Evolutionary conservation across 2,329 filamentous ascomycete species (phyloP), one percentile per base, ranked within the genome.

Genomic region (Hypoxylon sp.): DNA sequence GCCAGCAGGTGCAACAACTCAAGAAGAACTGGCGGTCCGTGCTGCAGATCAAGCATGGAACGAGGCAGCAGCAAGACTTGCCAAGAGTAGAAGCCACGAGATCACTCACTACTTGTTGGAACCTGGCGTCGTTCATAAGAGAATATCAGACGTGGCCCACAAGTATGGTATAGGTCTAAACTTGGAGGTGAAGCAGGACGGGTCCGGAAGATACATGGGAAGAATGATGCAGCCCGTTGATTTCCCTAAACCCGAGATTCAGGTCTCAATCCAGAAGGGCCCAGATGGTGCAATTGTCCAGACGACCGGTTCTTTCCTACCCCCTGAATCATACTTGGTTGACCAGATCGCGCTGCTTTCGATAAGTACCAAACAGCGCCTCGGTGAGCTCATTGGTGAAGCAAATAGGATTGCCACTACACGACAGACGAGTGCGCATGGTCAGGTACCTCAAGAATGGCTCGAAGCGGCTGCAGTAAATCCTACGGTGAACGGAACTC

Each of bases 311-410:
- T 88, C 89, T 19, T 93, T 92, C 59, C 87, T 97, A 39, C 87
- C 96, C 0, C 89, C 91, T 37, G 92, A 94, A 47, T 89, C 92
- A 1, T 89, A 88, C 59, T 83, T 97, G 35, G 91, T 92, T 13
- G 94, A 97, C 68, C 92, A 98, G 72, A 82, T 98, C 48, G 92
- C 93, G 27, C 84, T 98, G 15, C 79, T 98, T 64, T 96, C 93
- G 5, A 86, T 98, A 62, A 92, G 93, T 17, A 90, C 93, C 8
- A 93, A 95, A 76, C 92, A 97, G 73, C 88, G 93, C 29, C 74
- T 98, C 39, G 87, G 92, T 58, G 88, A 89, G 11, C 81, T 98
- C 31, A 77, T 98, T 2, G 92, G 94, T 75, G 94, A 97, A 74
- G 90, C 93, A 10, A 88, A 90, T 60, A 86, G 86, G 8, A 81